Base-by-base conservation (phyloP, 208 protist genomes). In the Leptomonas seymouri region DNA sequence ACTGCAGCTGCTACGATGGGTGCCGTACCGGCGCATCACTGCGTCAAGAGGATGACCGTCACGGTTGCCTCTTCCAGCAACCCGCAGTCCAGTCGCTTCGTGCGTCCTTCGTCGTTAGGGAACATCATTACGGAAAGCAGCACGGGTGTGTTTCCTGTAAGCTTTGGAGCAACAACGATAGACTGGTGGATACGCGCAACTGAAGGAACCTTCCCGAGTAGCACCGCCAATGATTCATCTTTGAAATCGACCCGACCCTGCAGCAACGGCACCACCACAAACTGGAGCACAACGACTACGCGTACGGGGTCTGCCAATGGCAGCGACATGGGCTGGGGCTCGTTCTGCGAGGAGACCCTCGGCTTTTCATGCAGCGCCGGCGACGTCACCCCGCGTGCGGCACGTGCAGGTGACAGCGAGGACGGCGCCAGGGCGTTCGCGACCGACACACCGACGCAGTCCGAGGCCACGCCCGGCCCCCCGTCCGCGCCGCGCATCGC, bases 51-150 rank as follows among this genome's bases (percentile, higher is more conserved):
- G 5, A 46, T 61, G 30, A 61, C 69, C 25, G 34, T 67, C 8
- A 49, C 50, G 14, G 31, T 67, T 21, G 58, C 69, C 21, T 67
- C 60, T 30, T 62, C 60, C 34, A 67, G 12, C 44, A 44, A 30
- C 21, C 57, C 36, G 8, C 21, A 20, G 20, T n/a, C 55, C 7
- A 1, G n/a, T 23, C 41, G 41, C 23, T 4, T 11, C 0, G 41
- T 23, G 8, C 25, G 25, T 34, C 41, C 39, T 4, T 30, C 31
- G 3, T 50, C 41, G 57, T 41, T n/a, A 23, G 21, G 57, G 20
- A 41, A 50, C 57, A 60, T 3, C 49, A 14, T 3, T 30, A 30
- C 15, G 49, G 49, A 54, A 2, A 28, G 3, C n/a, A 8, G 3
- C 49, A 9, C 15, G 9, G 57, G 36, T 8, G 34, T 36, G 28